Base-by-base conservation (phyloP, 2,329 filamentous ascomycete genomes). In the Aspergillus alliaceus region DNA sequence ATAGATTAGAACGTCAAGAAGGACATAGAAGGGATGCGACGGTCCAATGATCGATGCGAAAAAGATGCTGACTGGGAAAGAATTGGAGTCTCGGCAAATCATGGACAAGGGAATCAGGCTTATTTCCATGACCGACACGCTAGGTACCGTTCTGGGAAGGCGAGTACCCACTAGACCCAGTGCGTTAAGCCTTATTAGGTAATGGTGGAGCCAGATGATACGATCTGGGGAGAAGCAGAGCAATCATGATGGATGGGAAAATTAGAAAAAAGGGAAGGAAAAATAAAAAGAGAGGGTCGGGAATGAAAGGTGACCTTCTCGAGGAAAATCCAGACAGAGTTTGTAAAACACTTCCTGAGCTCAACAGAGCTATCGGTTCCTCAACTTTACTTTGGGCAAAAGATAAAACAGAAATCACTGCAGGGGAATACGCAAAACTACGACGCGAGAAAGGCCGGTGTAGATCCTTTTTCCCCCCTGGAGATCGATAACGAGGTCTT, bases 171-270 rank as follows among this genome's bases (percentile, higher is more conserved):
- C 51, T 56, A 53, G 59, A 48, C 60, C 61, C 58, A 56, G 32
- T 27, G 18, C 39, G 46, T 68, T 71, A 72, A 62, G 56, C 68
- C 63, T 25, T 42, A 66, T 64, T 44, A 57, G 64, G 68, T 34
- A 51, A 47, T 55, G 61, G 68, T 72, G 70, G 70, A 67, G 64
- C 59, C 29, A 40, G 57, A 56, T 59, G 56, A 61, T 63, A 60
- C 59, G 62, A 72, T 72, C 68, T 64, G 64, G 69, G 66, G 69
- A 61, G 52, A 59, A 59, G 47, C 40, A 49, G 47, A 54, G 49
- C 51, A 56, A 55, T 32, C n/a, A 42, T 18, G n/a, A 53, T 47
- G 34, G 37, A 51, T 24, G 27, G 22, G 40, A 32, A 27, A 20
- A 48, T 39, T 55, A 48, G 32, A 59, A 50, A 54, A 51, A 53